phyloP scores from a whole-genome alignment of 2,329 filamentous ascomycete genomes.

The Aspergillus pseudoglaucus region DNA sequence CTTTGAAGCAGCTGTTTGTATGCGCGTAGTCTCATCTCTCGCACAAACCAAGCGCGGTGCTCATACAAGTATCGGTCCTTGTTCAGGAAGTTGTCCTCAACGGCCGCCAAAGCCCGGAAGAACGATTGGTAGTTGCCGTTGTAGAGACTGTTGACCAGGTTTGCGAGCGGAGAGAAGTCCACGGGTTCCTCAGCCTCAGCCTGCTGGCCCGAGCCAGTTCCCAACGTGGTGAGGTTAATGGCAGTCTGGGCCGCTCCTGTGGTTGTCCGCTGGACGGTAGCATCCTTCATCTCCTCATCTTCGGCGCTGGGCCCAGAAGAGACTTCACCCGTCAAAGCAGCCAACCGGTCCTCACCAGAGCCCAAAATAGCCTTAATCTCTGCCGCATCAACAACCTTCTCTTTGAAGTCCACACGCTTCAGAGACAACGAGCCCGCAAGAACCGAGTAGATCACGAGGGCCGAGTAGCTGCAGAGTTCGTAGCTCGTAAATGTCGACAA shows the following conservation, averaged over 20 bases:
- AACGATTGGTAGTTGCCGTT: constrained; percentile 89
- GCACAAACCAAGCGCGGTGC: constrained; percentile 94
- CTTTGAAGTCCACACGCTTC: constrained; percentile 97
- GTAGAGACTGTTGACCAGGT: constrained; percentile 86
- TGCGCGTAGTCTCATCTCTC: constrained; percentile 92
- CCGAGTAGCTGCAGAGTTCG: constrained; percentile 95
- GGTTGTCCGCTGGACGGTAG: constrained; percentile 47
- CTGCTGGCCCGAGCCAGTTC: constrained; percentile 57
- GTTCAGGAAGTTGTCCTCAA: constrained; percentile 89
- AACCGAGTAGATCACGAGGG: constrained; percentile 89
- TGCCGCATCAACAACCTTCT: constrained; percentile 94
- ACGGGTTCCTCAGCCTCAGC: constrained; percentile 73
- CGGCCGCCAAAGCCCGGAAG: constrained; percentile 79
- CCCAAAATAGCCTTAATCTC: constrained; percentile 97
- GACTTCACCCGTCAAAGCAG: constrained; percentile 71
- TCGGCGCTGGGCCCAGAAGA: constrained; percentile 72
- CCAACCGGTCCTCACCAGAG: constrained; percentile 77
- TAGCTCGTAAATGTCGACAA: constrained; percentile 98
- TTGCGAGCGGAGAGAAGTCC: constrained; percentile 82
- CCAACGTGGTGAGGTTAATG: constrained; percentile 83
- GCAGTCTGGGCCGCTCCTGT: constrained; percentile 56
- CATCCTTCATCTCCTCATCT: constrained; percentile 69
- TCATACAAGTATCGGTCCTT: constrained; percentile 94
- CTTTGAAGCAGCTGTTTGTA: constrained; percentile 97
- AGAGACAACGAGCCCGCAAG: constrained; percentile 89